phyloP scores from a whole-genome alignment of 2,329 filamentous ascomycete species.

The Ceratocystis alfenasii region DNA sequence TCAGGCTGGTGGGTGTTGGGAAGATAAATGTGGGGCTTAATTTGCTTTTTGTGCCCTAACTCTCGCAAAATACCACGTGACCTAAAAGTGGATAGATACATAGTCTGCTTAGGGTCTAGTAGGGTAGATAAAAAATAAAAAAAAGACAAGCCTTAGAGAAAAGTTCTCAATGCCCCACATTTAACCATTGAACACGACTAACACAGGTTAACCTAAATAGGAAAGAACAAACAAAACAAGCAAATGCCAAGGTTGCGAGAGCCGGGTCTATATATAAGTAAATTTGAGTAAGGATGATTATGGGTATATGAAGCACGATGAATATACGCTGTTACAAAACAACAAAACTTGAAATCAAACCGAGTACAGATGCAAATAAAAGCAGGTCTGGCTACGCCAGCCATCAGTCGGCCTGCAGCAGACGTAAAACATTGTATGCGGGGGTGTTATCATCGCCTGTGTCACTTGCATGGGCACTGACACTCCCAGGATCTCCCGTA shows the following conservation, averaged over 20 bases:
- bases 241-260: not conserved
- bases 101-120: too few species aligned
- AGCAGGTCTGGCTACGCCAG: not conserved
- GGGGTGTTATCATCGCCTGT: not conserved
- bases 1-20: not conserved
- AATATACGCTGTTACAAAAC: not conserved
- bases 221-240: not conserved
- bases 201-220: not conserved
- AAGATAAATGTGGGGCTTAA: slow-evolving; percentile 7
- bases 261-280: not conserved
- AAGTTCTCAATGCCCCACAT: not conserved
- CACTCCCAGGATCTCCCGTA: not conserved
- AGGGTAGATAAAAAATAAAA: too few species aligned
- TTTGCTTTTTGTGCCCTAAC: slow-evolving; percentile 13
- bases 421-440: slow-evolving; percentile 2
- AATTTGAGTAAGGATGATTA: too few species aligned
- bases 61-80: not conserved
- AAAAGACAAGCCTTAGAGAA: too few species aligned
- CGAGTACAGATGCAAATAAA: not conserved
- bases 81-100: not conserved
- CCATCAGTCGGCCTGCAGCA: slow-evolving; percentile 8
- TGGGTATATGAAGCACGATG: too few species aligned
- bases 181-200: not conserved
- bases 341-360: too few species aligned
- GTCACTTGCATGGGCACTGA: not conserved